Evolutionary conservation across 768 basidiomycete species (phyloP), one percentile per base, ranked within the genome.

Genomic region (Naganishia onofrii): DNA sequence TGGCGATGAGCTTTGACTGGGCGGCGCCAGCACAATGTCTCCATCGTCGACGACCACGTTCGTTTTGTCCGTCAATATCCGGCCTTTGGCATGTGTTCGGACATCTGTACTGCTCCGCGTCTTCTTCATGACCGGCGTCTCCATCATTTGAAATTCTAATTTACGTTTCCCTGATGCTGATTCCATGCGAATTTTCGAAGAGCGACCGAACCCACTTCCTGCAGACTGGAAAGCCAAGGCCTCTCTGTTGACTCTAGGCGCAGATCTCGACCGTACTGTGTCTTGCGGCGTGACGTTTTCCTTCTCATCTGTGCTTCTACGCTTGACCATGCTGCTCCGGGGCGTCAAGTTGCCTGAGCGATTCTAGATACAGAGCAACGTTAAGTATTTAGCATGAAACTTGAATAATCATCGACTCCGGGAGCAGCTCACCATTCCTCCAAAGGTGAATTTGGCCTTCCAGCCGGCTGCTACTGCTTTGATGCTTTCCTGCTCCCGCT

Each of bases 401-500:
- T 23, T 15, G n/a, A 17, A 7, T 17, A 9, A 32, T n/a, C 36
- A 9, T 9, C 23, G 21, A 67, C 28, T 53, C 31, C 31, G 26
- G n/a, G 1, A 2, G 38, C 13, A 29, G 36, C 68, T 58, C 32
- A 69, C 68, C 46, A 58, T 69, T 28, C 56, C 56, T 23, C 56
- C 58, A 51, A 69, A 69, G 1, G 68, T 63, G 36, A 60, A 69
- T 38, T 69, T 69, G 13, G 68, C 68, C 31, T 58, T 42, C 46
- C 56, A 52, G 0, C 56, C 68, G n/a, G 42, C 44, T 23, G 68
- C 68, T 13, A 69, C 68, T 34, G 57, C 57, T 36, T 63, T 69
- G 13, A 63, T n/a, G 28, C 42, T 58, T 55, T 69, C n/a, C 32
- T 60, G 21, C 29, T 36, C 48, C 28, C 17, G 38, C 29, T 51